Conservation (phyloP, 225 moss, liverwort and hornwort species). For the Sphagnum contortum region DNA sequence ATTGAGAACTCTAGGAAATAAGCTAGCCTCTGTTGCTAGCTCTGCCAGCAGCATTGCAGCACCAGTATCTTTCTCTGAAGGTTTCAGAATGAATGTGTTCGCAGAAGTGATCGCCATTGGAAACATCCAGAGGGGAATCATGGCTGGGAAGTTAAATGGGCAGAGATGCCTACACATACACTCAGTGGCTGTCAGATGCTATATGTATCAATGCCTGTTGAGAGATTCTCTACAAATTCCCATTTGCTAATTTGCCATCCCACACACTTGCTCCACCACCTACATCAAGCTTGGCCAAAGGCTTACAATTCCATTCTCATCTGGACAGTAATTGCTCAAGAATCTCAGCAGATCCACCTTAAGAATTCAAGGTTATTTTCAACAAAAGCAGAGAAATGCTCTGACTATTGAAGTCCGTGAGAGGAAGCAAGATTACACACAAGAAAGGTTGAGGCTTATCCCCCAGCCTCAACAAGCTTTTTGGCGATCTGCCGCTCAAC, state of each 20-base stretch:
- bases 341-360: too few relatives aligned
- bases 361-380: too few relatives aligned
- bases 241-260: constrained; percentile 92
- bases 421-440: too few relatives aligned
- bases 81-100: constrained; percentile 83
- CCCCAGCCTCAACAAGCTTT: too few relatives aligned
- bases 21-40: constrained; percentile 81
- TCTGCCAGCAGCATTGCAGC: constrained; percentile 88
- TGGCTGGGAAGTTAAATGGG: constrained; percentile 96
- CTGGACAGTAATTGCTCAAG: too few relatives aligned
- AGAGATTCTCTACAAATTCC: constrained; percentile 83
- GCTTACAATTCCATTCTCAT: too few relatives aligned
- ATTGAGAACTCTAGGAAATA: constrained; percentile 85
- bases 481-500: too few relatives aligned
- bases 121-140: constrained; percentile 99
- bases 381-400: too few relatives aligned
- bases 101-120: constrained; percentile 91
- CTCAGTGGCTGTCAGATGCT: constrained; percentile 96
- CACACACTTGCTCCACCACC: constrained; percentile 95
- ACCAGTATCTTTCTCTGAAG: constrained; percentile 96
- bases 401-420: too few relatives aligned
- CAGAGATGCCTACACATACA: constrained; percentile 87
- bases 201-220: constrained; percentile 51
- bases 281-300: too few relatives aligned
- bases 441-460: too few relatives aligned